Conservation (phyloP, 768 basidiomycete genomes). For the Trametes elegans region DNA sequence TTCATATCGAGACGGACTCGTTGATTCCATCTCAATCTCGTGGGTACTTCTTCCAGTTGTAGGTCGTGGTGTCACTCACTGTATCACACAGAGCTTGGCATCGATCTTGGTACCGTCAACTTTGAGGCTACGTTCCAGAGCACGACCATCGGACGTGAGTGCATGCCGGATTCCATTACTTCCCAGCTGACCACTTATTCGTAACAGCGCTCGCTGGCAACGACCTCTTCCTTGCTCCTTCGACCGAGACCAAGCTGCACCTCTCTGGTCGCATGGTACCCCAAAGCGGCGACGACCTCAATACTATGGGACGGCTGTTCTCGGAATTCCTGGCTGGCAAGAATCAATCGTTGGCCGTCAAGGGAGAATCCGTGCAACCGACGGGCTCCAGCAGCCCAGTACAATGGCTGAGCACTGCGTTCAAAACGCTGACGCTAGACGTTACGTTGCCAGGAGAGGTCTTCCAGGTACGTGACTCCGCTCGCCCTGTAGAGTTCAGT, state of each 20-base stretch:
- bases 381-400: conserved; percentile 44
- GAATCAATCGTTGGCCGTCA: conserved; percentile 59
- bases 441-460: conserved; percentile 64
- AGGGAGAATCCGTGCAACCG: conserved; percentile 61
- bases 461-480: conserved; percentile 37
- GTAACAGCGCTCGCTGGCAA: conserved; percentile 49
- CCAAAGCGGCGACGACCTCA: conserved; percentile 52
- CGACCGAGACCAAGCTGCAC: conserved; percentile 46
- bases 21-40: conserved; percentile 64
- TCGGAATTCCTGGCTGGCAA: conserved; percentile 61
- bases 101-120: conserved; percentile 61
- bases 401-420: conserved; percentile 66
- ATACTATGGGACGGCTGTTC: conserved; percentile 60
- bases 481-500: background rate
- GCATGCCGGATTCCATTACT: background rate
- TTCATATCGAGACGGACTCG: conserved; percentile 67
- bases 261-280: conserved; percentile 65
- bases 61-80: background rate
- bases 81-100: conserved; percentile 53
- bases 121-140: conserved; percentile 63
- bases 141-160: conserved; percentile 59
- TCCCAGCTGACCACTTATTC: background rate
- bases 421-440: conserved; percentile 59
- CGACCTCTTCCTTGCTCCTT: conserved; percentile 49
- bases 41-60: conserved; percentile 34